Evolutionary conservation across 2,329 filamentous ascomycete genomes (phyloP), one percentile per base, ranked within the genome.

Genomic region (Diplodia seriata): DNA sequence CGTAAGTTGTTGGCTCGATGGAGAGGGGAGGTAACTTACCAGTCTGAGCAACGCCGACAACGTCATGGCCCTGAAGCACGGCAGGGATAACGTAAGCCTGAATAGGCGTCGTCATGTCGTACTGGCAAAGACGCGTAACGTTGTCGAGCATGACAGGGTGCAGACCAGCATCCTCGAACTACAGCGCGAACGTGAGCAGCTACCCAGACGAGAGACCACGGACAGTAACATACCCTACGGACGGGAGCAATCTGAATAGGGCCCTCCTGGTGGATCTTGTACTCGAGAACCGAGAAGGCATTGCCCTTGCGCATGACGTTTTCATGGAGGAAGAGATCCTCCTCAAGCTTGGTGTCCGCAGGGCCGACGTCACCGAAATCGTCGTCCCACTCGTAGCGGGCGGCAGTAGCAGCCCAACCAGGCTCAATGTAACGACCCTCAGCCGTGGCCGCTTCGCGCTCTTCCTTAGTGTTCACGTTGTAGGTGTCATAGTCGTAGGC

Each of bases 41-140:
- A 57, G 95, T 99, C 80, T 98, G 94, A 9, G 95, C 93, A 74
- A 95, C 88, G 2, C 90, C 94, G 71, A 98, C 92, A 36, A 98
- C 83, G 78, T 99, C 95, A 72, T 91, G 84, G 1, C 91, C 91
- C 61, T 86, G 82, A 26, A 91, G 80, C 53, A 98, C 89, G 0
- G 94, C 89, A 0, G 95, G 93, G 36, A 98, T 87, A 4, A 89
- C 89, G 77, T 92, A 97, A 23, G 88, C 87, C 76, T 99, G 95
- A 47, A 99, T 95, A 0, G 94, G 92, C 0, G 95, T 98, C 0
- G 94, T 93, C 0, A 80, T 75, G 0, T 81, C 77, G 75, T 97
- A 98, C 1, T 88, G 86, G 70, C 88, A 89, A 2, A 94, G 83
- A 69, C 87, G 76, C n/a, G 23, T 62, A 50, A 97, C 85, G 72